Conservation (phyloP, 345 rosid genomes). For the Eucalyptus camaldulensis region DNA sequence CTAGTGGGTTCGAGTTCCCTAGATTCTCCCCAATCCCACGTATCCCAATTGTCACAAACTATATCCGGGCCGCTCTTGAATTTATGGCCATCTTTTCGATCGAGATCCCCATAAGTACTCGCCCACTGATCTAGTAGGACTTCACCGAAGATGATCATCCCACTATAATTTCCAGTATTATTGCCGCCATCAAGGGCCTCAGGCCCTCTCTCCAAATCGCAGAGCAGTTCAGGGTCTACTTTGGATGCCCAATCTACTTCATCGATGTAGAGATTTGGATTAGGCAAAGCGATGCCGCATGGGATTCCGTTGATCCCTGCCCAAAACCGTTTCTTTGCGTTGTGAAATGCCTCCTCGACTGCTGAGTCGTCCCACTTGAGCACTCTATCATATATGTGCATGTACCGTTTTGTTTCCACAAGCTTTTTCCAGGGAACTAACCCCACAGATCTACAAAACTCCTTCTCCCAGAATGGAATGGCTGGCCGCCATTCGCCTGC, state of each 20-base stretch:
- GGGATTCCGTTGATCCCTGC: constrained; percentile 20
- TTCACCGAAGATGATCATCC: constrained; percentile 26
- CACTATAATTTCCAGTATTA: background rate
- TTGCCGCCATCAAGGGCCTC: background rate
- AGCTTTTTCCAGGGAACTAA: constrained; percentile 1
- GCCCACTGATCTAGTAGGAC: background rate
- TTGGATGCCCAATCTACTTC: constrained; percentile 27
- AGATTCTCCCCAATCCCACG: background rate
- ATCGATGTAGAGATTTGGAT: constrained; percentile 24
- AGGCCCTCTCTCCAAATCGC: constrained; percentile 14
- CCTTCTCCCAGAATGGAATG: constrained; percentile 1
- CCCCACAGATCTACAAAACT: background rate
- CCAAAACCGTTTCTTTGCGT: constrained; percentile 30
- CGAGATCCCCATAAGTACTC: background rate
- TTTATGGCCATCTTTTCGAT: background rate
- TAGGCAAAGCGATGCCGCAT: constrained; percentile 20
- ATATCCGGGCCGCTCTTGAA: background rate
- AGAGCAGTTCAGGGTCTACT: constrained; percentile 15
- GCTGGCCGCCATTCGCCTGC: background rate
- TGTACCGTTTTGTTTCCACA: background rate
- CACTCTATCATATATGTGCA: background rate
- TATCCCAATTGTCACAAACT: background rate
- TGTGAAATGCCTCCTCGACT: constrained; percentile 28
- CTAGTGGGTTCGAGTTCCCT: background rate
- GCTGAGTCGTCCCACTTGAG: constrained; percentile 43